These are phyloP conservation scores for Microsporum canis DNA, from an alignment of 2,329 filamentous ascomycete species.

Conservation along the genomic window DNA sequence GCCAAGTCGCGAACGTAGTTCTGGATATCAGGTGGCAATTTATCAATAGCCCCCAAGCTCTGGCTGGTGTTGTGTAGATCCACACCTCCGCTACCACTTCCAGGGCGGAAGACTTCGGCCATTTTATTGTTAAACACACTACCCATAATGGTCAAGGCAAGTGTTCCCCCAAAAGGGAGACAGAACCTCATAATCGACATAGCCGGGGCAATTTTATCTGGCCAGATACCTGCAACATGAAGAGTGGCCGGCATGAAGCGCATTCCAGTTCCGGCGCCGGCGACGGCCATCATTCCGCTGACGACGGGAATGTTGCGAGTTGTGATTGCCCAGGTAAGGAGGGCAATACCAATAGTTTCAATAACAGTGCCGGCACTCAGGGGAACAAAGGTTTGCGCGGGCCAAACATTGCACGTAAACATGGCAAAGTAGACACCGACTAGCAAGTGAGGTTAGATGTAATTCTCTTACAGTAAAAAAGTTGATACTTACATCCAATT, in stretches of 20 bases:
- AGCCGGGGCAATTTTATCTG: conserved; percentile 45
- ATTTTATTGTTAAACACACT: conserved; percentile 55
- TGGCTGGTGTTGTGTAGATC: conserved; percentile 25
- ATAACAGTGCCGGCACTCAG: conserved; percentile 47
- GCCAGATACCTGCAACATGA: conserved; percentile 53
- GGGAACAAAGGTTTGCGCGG: conserved; percentile 50
- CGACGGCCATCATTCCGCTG: conserved; percentile 55
- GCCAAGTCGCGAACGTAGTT: conserved; percentile 34
- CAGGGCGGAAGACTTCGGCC: conserved; percentile 17
- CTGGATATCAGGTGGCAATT: conserved; percentile 27
- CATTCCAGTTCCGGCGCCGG: conserved; percentile 51
- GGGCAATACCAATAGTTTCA: conserved; percentile 47
- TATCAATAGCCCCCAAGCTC: conserved; percentile 29
- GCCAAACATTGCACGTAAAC: conserved; percentile 50
- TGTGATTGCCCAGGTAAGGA: conserved; percentile 48
- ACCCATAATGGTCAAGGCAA: conserved; percentile 56
- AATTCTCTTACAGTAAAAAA: not conserved
- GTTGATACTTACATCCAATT: conserved; percentile 38
- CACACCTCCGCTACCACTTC: conserved; percentile 22
- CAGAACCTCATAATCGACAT: conserved; percentile 51
- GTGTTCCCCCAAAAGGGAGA: conserved; percentile 51
- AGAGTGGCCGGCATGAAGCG: conserved; percentile 55
- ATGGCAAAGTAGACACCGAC: conserved; percentile 49
- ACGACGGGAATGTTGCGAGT: conserved; percentile 40
- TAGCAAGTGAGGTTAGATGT: conserved; percentile 11